phyloP scores from a whole-genome alignment of 129 eudicot species.

The Logfia minima region DNA sequence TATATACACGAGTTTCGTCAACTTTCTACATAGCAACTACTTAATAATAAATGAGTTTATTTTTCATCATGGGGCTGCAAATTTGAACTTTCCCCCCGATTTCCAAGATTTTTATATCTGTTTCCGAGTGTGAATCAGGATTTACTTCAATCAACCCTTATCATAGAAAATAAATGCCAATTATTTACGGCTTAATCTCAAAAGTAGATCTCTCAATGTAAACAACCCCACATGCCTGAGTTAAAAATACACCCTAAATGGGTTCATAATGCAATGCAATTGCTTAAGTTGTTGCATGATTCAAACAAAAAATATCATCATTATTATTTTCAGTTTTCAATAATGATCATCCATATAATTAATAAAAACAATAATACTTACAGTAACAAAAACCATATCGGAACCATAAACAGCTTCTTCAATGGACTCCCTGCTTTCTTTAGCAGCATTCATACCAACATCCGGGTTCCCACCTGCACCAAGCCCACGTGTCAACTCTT shows the following conservation, averaged over 20 bases:
- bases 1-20: not conserved
- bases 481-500: conserved; percentile 89
- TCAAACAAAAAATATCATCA: too few relatives aligned
- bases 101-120: not conserved
- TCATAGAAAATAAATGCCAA: not conserved
- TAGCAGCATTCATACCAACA: conserved; percentile 96
- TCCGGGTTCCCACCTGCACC: conserved; percentile 99
- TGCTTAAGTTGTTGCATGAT: not conserved
- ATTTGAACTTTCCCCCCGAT: not conserved
- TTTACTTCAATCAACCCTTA: not conserved
- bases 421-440: conserved; percentile 72
- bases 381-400: conserved; percentile 70
- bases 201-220: not conserved
- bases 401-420: conserved; percentile 88
- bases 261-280: not conserved
- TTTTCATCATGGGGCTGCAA: not conserved
- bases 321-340: not conserved
- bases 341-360: not conserved
- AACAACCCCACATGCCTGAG: not conserved
- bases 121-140: not conserved
- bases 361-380: not conserved
- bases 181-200: not conserved
- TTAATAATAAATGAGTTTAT: not conserved
- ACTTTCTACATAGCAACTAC: not conserved
- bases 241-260: not conserved